Evolutionary conservation across 768 basidiomycete species (phyloP), one percentile per base, ranked within the genome.

Genomic region (Serpula lacrymans): DNA sequence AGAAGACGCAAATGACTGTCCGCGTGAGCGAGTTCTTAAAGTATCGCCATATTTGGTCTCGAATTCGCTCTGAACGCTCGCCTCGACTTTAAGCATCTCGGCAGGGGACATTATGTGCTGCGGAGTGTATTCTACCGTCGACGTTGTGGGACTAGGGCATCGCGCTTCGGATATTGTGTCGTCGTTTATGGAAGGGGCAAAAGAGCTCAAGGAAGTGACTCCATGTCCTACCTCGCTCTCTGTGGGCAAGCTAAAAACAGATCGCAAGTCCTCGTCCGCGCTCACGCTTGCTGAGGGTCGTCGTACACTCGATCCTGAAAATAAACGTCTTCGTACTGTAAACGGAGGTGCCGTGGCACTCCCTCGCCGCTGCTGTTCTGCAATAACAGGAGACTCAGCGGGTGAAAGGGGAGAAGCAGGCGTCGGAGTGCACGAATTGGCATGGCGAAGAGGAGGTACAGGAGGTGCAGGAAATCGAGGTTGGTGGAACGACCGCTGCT

Each of bases 41-140:
- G 35, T 17, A 5, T 45, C 47, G 12, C 47, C 40, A 23, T 51
- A 48, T 30, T 51, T 51, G 11, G 32, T 37, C 9, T 51, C 47
- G 28, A 51, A 51, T 53, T 55, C 73, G 55, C 49, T 59, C 32
- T 43, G 74, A 51, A 57, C 49, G 43, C 71, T 67, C 30, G 74
- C 78, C 51, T 83, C 82, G 8, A 84, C 60, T 56, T 71, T 69
- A 16, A 77, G 70, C 67, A 83, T 71, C 41, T 83, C 79, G 13
- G 77, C 80, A 17, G 79, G 76, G 12, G 81, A 78, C 72, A 84
- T 72, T 45, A 84, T 85, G 28, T 74, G 74, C 53, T 82, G 78
- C 6, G 80, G 79, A 4, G 63, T 67, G 56, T 81, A 80, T 21
- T 82, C 80, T 12, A 60, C 48, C 4, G 49, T 45, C 7, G 53